Conservation (phyloP, 75 land plant species). For the Cryptomeria japonica region DNA sequence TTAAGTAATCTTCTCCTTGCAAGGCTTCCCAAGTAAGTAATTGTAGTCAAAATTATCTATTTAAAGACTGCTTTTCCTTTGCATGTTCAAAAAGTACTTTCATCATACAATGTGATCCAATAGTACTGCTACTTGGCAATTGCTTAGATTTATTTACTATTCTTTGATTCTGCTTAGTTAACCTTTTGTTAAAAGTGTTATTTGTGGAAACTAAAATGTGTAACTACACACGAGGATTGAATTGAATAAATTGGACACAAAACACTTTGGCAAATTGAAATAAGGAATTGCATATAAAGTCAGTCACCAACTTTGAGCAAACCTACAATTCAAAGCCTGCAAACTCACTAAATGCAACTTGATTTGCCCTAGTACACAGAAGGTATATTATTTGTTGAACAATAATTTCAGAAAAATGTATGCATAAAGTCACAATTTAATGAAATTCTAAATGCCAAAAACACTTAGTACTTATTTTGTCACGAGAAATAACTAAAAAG, state of each 20-base stretch:
- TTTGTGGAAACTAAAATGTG: neutral
- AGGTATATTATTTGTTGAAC: too few species aligned
- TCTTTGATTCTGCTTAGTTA: neutral
- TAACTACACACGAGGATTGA: too few species aligned
- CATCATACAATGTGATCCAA: neutral
- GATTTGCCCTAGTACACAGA: too few species aligned
- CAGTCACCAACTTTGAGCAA: too few species aligned
- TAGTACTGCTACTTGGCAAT: neutral
- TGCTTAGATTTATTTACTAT: neutral
- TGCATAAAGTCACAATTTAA: too few species aligned
- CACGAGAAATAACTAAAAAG: too few species aligned
- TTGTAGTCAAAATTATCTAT: neutral
- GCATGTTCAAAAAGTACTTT: neutral
- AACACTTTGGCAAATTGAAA: neutral
- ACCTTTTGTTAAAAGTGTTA: neutral
- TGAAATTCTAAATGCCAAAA: too few species aligned
- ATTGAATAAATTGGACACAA: too few species aligned
- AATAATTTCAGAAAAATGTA: too few species aligned
- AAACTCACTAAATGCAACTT: too few species aligned
- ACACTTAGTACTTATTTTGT: too few species aligned
- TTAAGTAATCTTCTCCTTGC: conserved; percentile 94
- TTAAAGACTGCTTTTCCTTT: neutral
- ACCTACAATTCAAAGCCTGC: too few species aligned
- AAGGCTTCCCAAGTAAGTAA: conserved; percentile 89
- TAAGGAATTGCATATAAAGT: neutral